A percentile compares a stretch with the other conserved stretches of the same genome.
Evolutionary conservation across 306 rosid species (phyloP).

Genomic region (Fragaria iinumae): DNA sequence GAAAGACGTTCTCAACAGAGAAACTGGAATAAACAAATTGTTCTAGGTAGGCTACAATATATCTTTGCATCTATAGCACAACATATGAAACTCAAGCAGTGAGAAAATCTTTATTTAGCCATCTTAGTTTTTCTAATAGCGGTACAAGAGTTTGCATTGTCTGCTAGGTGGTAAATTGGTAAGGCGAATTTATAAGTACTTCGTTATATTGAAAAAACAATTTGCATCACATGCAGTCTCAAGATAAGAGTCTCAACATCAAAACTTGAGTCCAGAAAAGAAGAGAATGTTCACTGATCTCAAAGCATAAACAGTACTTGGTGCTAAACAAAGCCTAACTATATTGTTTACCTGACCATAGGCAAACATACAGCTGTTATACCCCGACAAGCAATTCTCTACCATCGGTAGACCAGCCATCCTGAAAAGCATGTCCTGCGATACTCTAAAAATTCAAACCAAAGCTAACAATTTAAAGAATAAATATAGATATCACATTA

Average conservation of each 20-base stretch:
- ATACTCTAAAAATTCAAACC: conserved; percentile 17
- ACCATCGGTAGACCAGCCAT: conserved; percentile 97
- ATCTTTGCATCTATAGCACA: background rate
- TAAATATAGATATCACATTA: background rate
- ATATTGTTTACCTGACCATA: conserved; percentile 81
- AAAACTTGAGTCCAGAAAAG: background rate
- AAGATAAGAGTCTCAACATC: background rate
- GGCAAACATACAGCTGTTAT: conserved; percentile 97
- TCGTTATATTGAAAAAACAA: background rate
- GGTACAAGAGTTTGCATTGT: background rate
- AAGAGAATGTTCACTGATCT: background rate
- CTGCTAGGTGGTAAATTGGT: background rate
- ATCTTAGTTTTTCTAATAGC: background rate
- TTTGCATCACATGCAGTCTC: background rate
- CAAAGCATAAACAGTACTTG: background rate
- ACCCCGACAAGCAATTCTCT: conserved; percentile 94
- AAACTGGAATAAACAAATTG: background rate
- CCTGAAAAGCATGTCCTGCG: conserved; percentile 86
- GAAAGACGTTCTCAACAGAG: background rate
- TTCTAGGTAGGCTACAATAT: background rate
- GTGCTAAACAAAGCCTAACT: conserved; percentile 7
- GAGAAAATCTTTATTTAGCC: background rate
- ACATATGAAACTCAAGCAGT: background rate
- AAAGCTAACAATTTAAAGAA: conserved; percentile 18
- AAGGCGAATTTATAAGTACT: background rate